Base-by-base conservation (phyloP, 768 basidiomycete genomes). In the Tubosaeta brunneosetosa region DNA sequence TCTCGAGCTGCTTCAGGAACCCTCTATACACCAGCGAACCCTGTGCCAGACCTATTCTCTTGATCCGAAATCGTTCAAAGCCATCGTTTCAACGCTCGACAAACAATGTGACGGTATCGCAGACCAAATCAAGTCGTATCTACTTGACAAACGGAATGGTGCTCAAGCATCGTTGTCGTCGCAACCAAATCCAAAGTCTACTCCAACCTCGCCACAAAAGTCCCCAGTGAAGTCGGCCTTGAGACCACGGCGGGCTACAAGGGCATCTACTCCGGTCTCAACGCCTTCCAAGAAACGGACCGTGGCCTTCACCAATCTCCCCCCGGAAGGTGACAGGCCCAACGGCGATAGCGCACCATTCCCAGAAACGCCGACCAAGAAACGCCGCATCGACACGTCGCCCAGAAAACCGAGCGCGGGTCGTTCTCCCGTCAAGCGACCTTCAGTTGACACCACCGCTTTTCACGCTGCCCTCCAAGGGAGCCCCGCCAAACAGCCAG, bases 331-430 rank as follows among this genome's bases (percentile, higher is more conserved):
- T 2, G 27, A 45, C 6, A 31, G 69, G 52, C 55, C 67, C 61
- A 48, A 63, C 51, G 51, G 73, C 61, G 41, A 71, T 48, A 14
- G 65, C 19, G 37, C 66, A 26, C 26, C 68, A 53, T 50, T 73
- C 49, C 74, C 74, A 5, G 66, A 69, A 47, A 73, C 78, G 6
- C 78, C 78, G 0, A 71, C 68, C 32, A 78, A 79, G 55, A 75
- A 66, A 57, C 67, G 68, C 34, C 75, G 68, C 49, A 44, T 66
- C 3, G 67, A 67, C 9, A 44, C 57, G 29, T 50, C 50, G 2
- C 55, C 55, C 3, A 36, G 27, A 26, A 63, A 65, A 37, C 48
- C 53, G 16, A 49, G 54, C 13, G 55, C 55, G 7, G 56, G 49
- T 12, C 42, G 14, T 26, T 63, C 61, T 11, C 56, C 58, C 6